phyloP scores from a whole-genome alignment of 768 basidiomycete genomes.

The Plicaturopsis crispa region DNA sequence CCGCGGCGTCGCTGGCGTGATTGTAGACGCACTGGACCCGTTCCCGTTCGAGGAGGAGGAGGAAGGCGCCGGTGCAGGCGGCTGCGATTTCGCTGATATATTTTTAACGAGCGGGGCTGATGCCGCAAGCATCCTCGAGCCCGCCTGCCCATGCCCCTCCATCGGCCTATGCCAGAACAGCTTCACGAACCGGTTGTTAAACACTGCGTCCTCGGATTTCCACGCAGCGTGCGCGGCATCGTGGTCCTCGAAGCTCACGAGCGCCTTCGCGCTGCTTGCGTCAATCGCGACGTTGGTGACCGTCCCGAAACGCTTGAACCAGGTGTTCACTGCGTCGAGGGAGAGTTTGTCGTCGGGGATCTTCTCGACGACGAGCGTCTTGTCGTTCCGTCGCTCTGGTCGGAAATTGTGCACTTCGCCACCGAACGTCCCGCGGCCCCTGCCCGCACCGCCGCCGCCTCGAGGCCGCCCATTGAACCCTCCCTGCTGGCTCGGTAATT shows the following conservation, averaged over 20 bases:
- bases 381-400: constrained; percentile 60
- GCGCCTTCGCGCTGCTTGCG: constrained; percentile 60
- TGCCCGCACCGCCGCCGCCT: constrained; percentile 33
- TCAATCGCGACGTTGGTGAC: constrained; percentile 93
- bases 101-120: constrained; percentile 72
- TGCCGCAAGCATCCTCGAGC: constrained; percentile 72
- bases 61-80: constrained; percentile 14
- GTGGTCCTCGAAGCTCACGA: constrained; percentile 82
- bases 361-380: constrained; percentile 89
- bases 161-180: constrained; percentile 93
- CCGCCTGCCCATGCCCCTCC: constrained; percentile 82
- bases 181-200: constrained; percentile 91
- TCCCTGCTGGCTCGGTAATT: constrained; percentile 10
- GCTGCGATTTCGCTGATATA: constrained; percentile 31
- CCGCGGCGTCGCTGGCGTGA: constrained; percentile 18
- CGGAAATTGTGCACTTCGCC: constrained; percentile 62
- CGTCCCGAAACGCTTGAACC: constrained; percentile 89
- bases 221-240: constrained; percentile 83
- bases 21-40: constrained; percentile 18
- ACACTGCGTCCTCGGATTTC: constrained; percentile 93
- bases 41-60: constrained; percentile 15
- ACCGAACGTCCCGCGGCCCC: constrained; percentile 50
- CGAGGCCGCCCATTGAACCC: constrained; percentile 30
- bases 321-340: constrained; percentile 70
- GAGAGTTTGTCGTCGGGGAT: constrained; percentile 81